Base-by-base conservation (phyloP, 768 basidiomycete species). In the Suillus sp. region DNA sequence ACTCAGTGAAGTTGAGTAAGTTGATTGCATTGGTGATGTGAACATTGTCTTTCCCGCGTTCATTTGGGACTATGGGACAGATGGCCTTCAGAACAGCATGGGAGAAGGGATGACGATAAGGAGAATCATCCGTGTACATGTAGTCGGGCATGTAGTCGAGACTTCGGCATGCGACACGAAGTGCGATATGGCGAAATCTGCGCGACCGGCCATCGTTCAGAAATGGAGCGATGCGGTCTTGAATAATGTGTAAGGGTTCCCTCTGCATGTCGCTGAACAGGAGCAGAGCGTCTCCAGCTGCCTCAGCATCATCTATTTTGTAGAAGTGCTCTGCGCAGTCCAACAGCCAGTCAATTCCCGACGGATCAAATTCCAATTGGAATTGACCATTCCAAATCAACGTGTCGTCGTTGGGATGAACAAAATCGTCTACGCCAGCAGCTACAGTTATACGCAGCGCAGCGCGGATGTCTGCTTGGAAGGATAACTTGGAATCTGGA, bases 371-470 rank as follows among this genome's bases (percentile, higher is more conserved):
- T 11, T 0, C 3, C 9, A 10, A 8, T 20, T 16, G 20, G 43
- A 45, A 45, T n/a, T 4, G 9, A 45, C 43, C 43, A 45, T 45
- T n/a, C 43, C 43, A 45, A 45, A 45, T n/a, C 10, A 45, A n/a
- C n/a, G n/a, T 10, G n/a, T n/a, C n/a, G n/a, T 45, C 43, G 11
- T 45, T 2, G 10, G 43, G 43, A n/a, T n/a, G 10, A 45, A 10
- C 9, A 22, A 45, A 45, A 10, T n/a, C 43, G 4, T 45, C n/a
- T 4, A 45, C 4, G 3, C 43, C 43, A 45, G n/a, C 43, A 45
- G 43, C 43, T n/a, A 45, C 43, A 45, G n/a, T n/a, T n/a, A 45
- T 45, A 11, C 43, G 43, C 43, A 45, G n/a, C n/a, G 43, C n/a
- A 45, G 9, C 43, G 4, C 43, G 9, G 20, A n/a, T n/a, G 43